Evolutionary conservation across 2,329 filamentous ascomycete genomes (phyloP).

Genomic region (Stagonosporopsis chrysanthemi): DNA sequence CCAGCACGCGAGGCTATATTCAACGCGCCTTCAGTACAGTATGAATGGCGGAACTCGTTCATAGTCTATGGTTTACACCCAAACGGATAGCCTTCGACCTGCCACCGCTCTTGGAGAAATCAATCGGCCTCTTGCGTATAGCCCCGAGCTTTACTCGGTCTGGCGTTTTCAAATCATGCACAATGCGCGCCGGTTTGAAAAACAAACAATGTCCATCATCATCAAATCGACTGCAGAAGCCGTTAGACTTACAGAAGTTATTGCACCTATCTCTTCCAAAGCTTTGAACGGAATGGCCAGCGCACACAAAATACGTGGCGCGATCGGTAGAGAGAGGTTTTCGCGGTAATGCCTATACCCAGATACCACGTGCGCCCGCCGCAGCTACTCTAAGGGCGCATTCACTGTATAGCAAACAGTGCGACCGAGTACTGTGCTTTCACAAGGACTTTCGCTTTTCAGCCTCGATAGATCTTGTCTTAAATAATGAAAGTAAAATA

Average conservation of each 20-base stretch:
- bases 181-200: neutral
- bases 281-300: neutral
- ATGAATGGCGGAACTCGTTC: neutral
- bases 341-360: neutral
- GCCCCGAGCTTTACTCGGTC: too few species aligned
- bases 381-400: neutral
- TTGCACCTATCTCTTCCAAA: too few species aligned
- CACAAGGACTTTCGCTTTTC: neutral
- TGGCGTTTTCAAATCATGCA: neutral
- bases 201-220: neutral
- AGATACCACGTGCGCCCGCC: neutral
- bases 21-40: neutral
- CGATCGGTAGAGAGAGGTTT: neutral
- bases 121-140: neutral
- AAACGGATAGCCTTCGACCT: neutral
- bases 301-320: neutral
- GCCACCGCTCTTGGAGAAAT: neutral
- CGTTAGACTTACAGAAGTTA: neutral
- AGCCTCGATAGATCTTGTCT: neutral
- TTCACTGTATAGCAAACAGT: constrained; percentile 7
- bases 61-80: neutral
- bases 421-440: neutral
- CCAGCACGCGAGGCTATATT: neutral
- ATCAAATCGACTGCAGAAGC: neutral
- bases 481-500: neutral